Percentiles rank a stretch among this genome's conserved stretches.
Conservation (phyloP, 2,329 filamentous ascomycete species). For the Talaromyces sp. region DNA sequence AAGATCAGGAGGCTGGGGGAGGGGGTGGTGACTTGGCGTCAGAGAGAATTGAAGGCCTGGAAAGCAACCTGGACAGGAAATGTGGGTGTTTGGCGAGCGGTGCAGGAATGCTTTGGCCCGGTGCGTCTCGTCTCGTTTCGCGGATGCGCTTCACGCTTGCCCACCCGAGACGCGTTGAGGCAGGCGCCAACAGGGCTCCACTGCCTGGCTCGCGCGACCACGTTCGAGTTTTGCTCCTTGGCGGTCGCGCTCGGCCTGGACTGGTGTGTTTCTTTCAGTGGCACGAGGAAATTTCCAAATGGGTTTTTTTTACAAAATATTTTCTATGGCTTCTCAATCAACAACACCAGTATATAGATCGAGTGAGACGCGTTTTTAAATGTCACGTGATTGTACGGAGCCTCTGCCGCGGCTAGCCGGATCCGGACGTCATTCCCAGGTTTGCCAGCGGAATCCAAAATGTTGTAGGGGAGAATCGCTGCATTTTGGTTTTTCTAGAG, state of each 20-base stretch:
- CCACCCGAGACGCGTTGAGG: conserved; percentile 13
- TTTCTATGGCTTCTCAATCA: not conserved
- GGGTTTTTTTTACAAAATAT: not conserved
- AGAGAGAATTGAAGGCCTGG: conserved; percentile 4
- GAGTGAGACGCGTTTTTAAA: not conserved
- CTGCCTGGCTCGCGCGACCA: conserved; percentile 10
- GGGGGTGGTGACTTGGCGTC: not conserved
- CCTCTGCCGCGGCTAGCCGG: not conserved
- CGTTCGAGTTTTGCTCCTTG: not conserved
- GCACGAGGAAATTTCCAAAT: not conserved
- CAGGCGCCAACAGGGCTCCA: conserved; percentile 11
- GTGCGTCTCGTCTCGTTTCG: conserved; percentile 12
- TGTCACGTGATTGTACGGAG: not conserved
- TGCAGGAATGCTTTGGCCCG: conserved; percentile 9
- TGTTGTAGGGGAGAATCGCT: not conserved
- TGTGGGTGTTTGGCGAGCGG: conserved; percentile 3
- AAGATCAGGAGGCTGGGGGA: conserved; percentile 11
- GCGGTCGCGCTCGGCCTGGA: not conserved
- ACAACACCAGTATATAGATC: not conserved
- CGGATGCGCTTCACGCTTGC: conserved; percentile 13
- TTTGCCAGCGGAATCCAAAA: not conserved
- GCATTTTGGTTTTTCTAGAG: not conserved
- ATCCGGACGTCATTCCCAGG: not conserved
- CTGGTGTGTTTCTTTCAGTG: not conserved
- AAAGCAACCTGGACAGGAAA: conserved; percentile 7